These are phyloP conservation scores for Colletotrichum sp. DNA, from an alignment of 2,329 filamentous ascomycete genomes.

Conservation along the genomic window DNA sequence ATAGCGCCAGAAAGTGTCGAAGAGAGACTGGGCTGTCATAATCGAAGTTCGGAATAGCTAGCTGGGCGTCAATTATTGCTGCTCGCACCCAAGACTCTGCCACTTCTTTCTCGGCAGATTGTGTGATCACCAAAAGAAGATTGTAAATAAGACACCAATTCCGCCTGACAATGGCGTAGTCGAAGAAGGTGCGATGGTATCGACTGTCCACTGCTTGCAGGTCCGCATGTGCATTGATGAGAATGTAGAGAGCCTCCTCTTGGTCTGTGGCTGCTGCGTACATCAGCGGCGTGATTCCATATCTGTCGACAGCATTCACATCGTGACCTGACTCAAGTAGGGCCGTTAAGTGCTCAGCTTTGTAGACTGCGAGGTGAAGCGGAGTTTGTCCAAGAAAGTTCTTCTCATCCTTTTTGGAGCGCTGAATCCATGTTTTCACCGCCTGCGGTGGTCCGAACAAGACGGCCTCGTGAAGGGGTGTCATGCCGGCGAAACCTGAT, in stretches of 20 bases:
- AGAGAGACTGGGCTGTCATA: not conserved
- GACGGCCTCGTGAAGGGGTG: not conserved
- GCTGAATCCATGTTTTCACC: fast-evolving
- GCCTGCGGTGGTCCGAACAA: not conserved
- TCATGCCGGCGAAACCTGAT: not conserved
- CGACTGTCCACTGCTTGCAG: fast-evolving
- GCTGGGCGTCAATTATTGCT: not conserved
- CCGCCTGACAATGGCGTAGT: not conserved
- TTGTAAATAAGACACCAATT: not conserved
- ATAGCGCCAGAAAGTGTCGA: not conserved
- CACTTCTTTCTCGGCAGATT: fast-evolving
- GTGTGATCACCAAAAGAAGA: not conserved
- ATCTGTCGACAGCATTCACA: not conserved
- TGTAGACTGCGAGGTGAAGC: not conserved
- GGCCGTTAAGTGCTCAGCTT: not conserved
- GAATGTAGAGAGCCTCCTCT: not conserved
- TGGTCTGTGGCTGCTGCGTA: not conserved
- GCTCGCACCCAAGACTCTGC: not conserved
- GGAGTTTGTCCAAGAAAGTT: not conserved
- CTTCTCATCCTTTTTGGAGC: not conserved
- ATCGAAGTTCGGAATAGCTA: not conserved
- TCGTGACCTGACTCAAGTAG: not conserved
- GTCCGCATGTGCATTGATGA: not conserved
- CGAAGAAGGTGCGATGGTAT: not conserved
- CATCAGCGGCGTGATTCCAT: not conserved